These are phyloP conservation scores for Leishmania arabica DNA, from an alignment of 208 protist genomes.

Conservation along the genomic window DNA sequence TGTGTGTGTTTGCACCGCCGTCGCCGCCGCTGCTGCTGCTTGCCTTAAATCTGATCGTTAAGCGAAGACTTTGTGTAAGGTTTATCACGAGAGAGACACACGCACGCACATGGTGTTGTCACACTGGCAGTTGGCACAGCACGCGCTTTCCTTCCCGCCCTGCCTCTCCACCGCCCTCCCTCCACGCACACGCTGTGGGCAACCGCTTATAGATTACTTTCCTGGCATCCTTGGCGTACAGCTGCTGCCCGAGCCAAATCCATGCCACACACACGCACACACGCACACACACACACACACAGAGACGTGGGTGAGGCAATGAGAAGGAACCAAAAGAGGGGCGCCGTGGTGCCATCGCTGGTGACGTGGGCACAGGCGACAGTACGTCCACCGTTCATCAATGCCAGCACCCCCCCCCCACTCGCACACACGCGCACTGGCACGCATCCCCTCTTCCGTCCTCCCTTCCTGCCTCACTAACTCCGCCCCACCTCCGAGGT, in stretches of 20 bases:
- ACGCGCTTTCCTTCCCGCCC: too few species aligned
- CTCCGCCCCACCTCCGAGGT: not conserved
- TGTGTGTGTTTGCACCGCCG: not conserved
- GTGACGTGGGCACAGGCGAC: not conserved
- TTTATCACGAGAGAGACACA: not conserved
- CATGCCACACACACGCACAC: too few species aligned
- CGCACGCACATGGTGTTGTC: not conserved
- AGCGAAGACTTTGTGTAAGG: not conserved
- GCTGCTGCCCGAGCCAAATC: too few species aligned
- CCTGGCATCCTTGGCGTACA: too few species aligned
- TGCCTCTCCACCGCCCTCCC: too few species aligned
- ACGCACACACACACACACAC: too few species aligned
- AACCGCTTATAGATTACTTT: too few species aligned
- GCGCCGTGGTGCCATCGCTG: not conserved
- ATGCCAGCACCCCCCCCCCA: not conserved
- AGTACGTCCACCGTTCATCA: not conserved
- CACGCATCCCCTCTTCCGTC: not conserved
- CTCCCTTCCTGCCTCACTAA: not conserved
- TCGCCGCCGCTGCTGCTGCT: not conserved
- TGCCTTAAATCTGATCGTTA: not conserved
- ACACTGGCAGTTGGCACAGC: not conserved
- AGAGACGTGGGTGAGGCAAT: not conserved
- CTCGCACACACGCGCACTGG: not conserved
- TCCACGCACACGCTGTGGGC: constrained; percentile 1
- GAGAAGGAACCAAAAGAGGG: not conserved